Base-by-base conservation (phyloP, 768 basidiomycete species). In the Mycena latifolia region DNA sequence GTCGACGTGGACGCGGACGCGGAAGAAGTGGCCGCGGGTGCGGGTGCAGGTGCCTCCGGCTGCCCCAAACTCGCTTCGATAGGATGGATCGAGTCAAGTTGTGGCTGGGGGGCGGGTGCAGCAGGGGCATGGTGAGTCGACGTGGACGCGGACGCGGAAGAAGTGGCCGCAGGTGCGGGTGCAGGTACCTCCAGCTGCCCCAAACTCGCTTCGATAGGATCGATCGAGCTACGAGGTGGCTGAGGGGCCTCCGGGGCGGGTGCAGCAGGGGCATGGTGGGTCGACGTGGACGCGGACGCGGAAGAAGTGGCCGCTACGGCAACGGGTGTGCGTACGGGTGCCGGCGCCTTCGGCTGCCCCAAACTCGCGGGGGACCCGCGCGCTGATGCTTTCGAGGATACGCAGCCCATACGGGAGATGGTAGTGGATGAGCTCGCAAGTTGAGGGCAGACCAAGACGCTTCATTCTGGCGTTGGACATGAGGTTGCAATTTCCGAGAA, bases 201-300 rank as follows among this genome's bases (percentile, higher is more conserved):
- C n/a, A n/a, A n/a, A n/a, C n/a, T n/a, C n/a, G n/a, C 92, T 75
- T 98, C 97, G 69, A 99, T 99, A 2, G 96, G 97, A 77, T 90
- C 85, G 20, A 84, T 78, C 25, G 79, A 78, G 54, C 73, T 77
- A 39, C 78, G 80, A n/a, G 73, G 74, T 74, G 24, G 67, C 18
- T 66, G 69, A 46, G 68, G 63, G 35, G 66, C 66, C 17, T 65
- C 69, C 37, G 67, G 63, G 10, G 63, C 52, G 17, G 61, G 70
- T 24, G 62, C 67, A 59, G 53, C 64, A 69, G 65, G 58, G 18
- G 54, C 25, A 9, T 60, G 33, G 20, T 46, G 41, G 7, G 79
- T 55, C 33, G 37, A 39, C 31, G 31, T 39, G 58, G 10, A 54
- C 33, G 9, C 73, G 17, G 82, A 70, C 14, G 79, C 75, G 0